Evolutionary conservation across 805 yeast genomes (phyloP).

Genomic region (Candida germanica): DNA sequence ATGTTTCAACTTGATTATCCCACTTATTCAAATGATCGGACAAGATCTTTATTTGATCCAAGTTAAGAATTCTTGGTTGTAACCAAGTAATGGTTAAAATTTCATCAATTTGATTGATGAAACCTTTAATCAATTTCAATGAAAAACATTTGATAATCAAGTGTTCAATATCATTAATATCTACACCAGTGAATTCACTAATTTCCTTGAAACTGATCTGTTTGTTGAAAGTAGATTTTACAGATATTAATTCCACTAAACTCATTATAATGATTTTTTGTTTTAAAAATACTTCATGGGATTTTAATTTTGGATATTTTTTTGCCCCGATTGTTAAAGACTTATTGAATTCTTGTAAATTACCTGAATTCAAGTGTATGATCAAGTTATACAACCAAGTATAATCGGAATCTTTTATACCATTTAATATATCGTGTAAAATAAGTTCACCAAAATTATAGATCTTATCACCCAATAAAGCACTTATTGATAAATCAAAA

Average conservation of each 20-base stretch:
- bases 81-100: constrained; percentile 86
- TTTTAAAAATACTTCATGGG: constrained; percentile 63
- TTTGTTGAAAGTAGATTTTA: constrained; percentile 70
- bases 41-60: constrained; percentile 75
- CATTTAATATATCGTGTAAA: constrained; percentile 75
- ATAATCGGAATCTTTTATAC: constrained; percentile 43
- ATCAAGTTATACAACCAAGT: constrained; percentile 73
- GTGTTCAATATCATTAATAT: constrained; percentile 78
- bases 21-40: constrained; percentile 69
- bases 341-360: constrained; percentile 61
- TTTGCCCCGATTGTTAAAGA: constrained; percentile 36
- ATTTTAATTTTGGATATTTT: constrained; percentile 53
- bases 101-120: constrained; percentile 81
- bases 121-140: constrained; percentile 80
- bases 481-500: constrained; percentile 79
- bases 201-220: constrained; percentile 71
- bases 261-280: constrained; percentile 94
- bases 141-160: constrained; percentile 89
- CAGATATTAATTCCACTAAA: constrained; percentile 80
- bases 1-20: constrained; percentile 68
- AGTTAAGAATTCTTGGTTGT: constrained; percentile 90
- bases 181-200: constrained; percentile 61
- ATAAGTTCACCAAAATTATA: constrained; percentile 95
- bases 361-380: constrained; percentile 72
- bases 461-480: constrained; percentile 84